Evolutionary conservation across 352 stramenopile genomes (phyloP).

Genomic region (Globisporangium yorkense): DNA sequence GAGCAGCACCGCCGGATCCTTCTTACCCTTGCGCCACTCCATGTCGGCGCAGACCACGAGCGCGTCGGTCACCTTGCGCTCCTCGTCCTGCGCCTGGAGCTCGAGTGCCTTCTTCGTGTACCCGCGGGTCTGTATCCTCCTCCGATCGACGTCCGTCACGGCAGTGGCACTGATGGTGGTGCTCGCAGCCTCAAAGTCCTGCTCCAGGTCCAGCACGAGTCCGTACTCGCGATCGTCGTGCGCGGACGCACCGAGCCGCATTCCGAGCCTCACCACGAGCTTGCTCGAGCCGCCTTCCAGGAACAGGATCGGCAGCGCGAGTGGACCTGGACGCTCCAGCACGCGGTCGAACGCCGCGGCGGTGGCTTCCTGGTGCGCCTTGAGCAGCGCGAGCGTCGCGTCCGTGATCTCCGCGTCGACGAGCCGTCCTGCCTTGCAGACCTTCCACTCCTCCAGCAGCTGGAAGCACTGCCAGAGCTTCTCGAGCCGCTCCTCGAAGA

Average conservation of each 20-base stretch:
- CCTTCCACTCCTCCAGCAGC: constrained; percentile 66
- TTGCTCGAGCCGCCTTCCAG: constrained; percentile 23
- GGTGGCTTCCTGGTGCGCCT: constrained; percentile 44
- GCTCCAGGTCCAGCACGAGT: constrained; percentile 47
- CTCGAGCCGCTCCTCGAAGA: constrained; percentile 39
- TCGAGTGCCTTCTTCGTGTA: constrained; percentile 32
- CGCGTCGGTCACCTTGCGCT: constrained; percentile 11
- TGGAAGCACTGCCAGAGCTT: constrained; percentile 77
- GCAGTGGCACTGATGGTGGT: neutral
- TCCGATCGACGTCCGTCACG: constrained; percentile 10
- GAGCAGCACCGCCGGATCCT: constrained; percentile 25
- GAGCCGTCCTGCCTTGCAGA: constrained; percentile 60
- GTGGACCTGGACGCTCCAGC: constrained; percentile 28
- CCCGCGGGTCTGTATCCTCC: constrained; percentile 24
- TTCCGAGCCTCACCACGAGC: constrained; percentile 44
- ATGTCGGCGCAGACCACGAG: constrained; percentile 24
- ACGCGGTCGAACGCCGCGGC: constrained; percentile 42
- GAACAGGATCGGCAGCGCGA: constrained; percentile 53
- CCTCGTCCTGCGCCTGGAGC: constrained; percentile 16
- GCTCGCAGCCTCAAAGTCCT: constrained; percentile 27
- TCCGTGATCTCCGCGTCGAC: constrained; percentile 53
- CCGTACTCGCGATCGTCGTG: constrained; percentile 64
- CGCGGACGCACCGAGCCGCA: constrained; percentile 31
- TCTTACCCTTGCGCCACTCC: constrained; percentile 33
- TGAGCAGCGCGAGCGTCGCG: constrained; percentile 41